phyloP scores from a whole-genome alignment of 2,329 filamentous ascomycete genomes.

The Claviceps arundinis region DNA sequence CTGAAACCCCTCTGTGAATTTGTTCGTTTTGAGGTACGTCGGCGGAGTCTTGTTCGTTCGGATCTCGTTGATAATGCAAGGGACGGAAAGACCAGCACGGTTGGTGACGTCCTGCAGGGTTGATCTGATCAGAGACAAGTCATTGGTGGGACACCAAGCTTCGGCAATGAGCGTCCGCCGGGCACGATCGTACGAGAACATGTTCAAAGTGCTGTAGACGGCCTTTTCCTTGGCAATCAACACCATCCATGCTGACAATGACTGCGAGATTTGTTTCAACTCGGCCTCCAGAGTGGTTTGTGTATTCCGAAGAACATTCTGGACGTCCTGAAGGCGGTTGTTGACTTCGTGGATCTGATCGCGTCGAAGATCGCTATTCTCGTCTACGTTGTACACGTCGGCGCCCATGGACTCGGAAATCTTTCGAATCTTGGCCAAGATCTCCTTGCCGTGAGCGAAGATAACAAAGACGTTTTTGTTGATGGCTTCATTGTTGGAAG shows the following conservation, averaged over 20 bases:
- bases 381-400: slow-evolving; percentile 90
- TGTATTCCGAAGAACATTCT: slow-evolving; percentile 87
- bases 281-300: slow-evolving; percentile 89
- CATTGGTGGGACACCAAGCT: slow-evolving; percentile 92
- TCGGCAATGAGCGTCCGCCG: slow-evolving; percentile 94
- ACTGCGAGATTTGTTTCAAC: slow-evolving; percentile 83
- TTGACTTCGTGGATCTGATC: slow-evolving; percentile 98
- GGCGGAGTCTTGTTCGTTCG: slow-evolving; percentile 94
- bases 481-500: slow-evolving; percentile 78
- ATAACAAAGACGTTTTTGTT: slow-evolving; percentile 99
- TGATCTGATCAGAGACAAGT: slow-evolving; percentile 75
- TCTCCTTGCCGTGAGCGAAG: slow-evolving; percentile 96
- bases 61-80: slow-evolving; percentile 97
- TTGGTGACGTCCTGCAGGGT: slow-evolving; percentile 96
- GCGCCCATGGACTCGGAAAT: slow-evolving; percentile 96
- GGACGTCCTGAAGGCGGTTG: slow-evolving; percentile 76
- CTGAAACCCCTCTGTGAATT: slow-evolving; percentile 95
- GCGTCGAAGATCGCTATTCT: slow-evolving; percentile 87
- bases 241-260: slow-evolving; percentile 92
- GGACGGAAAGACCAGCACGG: slow-evolving; percentile 86
- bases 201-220: slow-evolving; percentile 88
- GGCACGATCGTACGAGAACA: slow-evolving; percentile 92
- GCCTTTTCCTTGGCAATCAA: slow-evolving; percentile 97
- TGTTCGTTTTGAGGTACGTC: slow-evolving; percentile 96
- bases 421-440: slow-evolving; percentile 96